These are phyloP conservation scores for Hylodesmum podocarpum DNA, from an alignment of 306 rosid genomes.

Conservation along the genomic window DNA sequence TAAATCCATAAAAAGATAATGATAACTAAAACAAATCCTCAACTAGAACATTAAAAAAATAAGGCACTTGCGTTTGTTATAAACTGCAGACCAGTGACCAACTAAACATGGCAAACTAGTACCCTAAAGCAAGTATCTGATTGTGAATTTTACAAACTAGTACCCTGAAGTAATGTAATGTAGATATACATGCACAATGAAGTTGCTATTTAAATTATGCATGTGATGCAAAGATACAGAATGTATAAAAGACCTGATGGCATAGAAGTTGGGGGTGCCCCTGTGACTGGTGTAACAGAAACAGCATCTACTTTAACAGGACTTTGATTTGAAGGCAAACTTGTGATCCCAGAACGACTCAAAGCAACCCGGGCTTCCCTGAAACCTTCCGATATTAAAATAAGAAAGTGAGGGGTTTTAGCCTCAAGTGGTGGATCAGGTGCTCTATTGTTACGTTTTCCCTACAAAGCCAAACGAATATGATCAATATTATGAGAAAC, in stretches of 20 bases:
- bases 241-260: conserved; percentile 58
- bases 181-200: background rate
- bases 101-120: conserved; percentile 4
- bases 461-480: conserved; percentile 59
- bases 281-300: conserved; percentile 68
- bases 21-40: conserved; percentile 11
- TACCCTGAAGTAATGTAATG: background rate
- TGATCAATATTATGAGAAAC: conserved; percentile 17
- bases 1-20: conserved; percentile 36
- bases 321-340: conserved; percentile 68
- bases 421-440: conserved; percentile 75
- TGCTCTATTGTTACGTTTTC: conserved; percentile 65
- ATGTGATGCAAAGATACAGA: background rate
- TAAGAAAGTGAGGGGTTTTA: conserved; percentile 62
- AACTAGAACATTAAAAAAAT: conserved; percentile 24
- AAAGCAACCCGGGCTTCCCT: conserved; percentile 80
- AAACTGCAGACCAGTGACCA: conserved; percentile 10
- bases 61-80: conserved; percentile 10
- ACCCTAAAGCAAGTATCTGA: conserved; percentile 3
- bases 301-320: conserved; percentile 84
- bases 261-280: conserved; percentile 71
- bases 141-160: background rate
- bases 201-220: background rate
- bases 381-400: conserved; percentile 85
- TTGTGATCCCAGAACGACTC: conserved; percentile 77